Evolutionary conservation across 768 basidiomycete species (phyloP).

Genomic region (Omphalotus guepiniiformis): DNA sequence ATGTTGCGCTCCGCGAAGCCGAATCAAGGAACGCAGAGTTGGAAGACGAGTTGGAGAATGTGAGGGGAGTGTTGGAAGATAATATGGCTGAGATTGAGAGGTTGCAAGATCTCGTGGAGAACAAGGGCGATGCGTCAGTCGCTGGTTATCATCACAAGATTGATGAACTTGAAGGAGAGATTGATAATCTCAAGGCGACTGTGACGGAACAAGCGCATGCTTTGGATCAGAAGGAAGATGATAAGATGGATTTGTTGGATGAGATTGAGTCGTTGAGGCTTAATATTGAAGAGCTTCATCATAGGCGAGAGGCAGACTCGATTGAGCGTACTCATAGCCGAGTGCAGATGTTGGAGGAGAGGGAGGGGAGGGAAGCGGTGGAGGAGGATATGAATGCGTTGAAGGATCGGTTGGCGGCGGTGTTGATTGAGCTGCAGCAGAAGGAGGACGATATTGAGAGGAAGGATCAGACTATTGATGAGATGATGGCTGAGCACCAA

Average conservation of each 20-base stretch:
- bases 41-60: conserved; percentile 70
- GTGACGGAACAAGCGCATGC: conserved; percentile 58
- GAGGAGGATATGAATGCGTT: conserved; percentile 73
- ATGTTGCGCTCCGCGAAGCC: conserved; percentile 48
- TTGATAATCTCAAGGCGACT: conserved; percentile 53
- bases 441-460: conserved; percentile 84
- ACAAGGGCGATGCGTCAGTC: conserved; percentile 38
- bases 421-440: conserved; percentile 78
- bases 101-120: conserved; percentile 64
- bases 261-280: conserved; percentile 59
- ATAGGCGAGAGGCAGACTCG: conserved; percentile 57
- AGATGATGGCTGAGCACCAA: conserved; percentile 70
- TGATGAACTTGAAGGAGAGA: conserved; percentile 58
- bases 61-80: conserved; percentile 68
- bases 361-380: conserved; percentile 72
- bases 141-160: conserved; percentile 39
- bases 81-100: conserved; percentile 81
- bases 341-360: conserved; percentile 63
- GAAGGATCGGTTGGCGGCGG: conserved; percentile 74
- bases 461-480: conserved; percentile 73
- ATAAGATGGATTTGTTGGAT: conserved; percentile 67
- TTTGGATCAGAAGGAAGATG: conserved; percentile 57
- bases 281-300: conserved; percentile 62
- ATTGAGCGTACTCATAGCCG: conserved; percentile 72
- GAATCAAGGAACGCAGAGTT: conserved; percentile 64